Base-by-base conservation (phyloP, 1,139 yeast species). In the Chernovozyma sophiae-reginae region DNA sequence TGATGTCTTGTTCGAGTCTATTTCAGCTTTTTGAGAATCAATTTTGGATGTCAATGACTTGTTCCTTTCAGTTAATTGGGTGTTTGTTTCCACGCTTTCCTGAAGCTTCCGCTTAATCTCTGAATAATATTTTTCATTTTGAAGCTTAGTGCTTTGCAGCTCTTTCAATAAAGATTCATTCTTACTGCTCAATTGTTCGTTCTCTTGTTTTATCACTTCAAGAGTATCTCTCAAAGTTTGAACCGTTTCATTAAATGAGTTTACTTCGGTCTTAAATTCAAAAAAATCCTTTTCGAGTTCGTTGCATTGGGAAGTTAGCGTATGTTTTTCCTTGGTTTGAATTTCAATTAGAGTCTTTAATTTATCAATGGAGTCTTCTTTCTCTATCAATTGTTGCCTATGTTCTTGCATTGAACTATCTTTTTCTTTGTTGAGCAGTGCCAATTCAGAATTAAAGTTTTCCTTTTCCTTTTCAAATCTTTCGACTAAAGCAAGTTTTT, bases 221-320 rank as follows among this genome's bases (percentile, higher is more conserved):
- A 26, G 12, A 26, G 29, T 26, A 16, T 11, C 29, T 34, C 44
- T 48, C 29, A 51, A 40, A 11, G 43, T 37, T 7, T 44, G 46
- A 11, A 48, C 36, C 4, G 43, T 40, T 7, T 36, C 15, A 17
- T 41, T 45, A 36, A 51, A 48, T 12, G 42, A 37, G 5, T 40
- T 39, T 19, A 47, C 43, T 7, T 43, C 40, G 13, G 30, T 25
- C 25, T 44, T 43, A 39, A 50, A 49, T 3, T n/a, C 29, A 6
- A 28, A 31, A 25, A 52, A 43, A 8, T 54, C 58, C 1, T 36
- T 32, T 29, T 43, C 42, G 32, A 54, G 40, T 7, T 43, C 49
- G 6, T 34, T 38, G 30, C 53, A 31, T 30, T 43, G 45, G 17
- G 37, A 30, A 17, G 32, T 39, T 20, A 48, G 34, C 6, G 38